These are phyloP conservation scores for Ilyonectria mors-panacis DNA, from an alignment of 2,329 filamentous ascomycete species.

Conservation along the genomic window DNA sequence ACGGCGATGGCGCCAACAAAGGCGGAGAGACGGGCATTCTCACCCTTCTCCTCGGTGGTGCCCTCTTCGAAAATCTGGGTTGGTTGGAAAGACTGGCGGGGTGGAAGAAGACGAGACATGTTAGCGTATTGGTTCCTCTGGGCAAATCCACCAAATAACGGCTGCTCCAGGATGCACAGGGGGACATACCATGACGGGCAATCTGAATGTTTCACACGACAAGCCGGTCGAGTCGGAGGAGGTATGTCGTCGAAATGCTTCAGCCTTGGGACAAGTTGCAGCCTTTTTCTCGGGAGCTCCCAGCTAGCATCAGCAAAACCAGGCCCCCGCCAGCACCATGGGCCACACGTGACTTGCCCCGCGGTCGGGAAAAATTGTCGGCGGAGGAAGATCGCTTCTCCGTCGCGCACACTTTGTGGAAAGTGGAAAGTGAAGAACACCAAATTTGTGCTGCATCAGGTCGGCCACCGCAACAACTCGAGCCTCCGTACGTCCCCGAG, in stretches of 20 bases:
- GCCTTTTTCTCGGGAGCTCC: constrained; percentile 49
- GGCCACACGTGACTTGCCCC: constrained; percentile 60
- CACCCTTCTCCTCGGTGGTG: constrained; percentile 97
- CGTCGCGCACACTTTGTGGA: constrained; percentile 59
- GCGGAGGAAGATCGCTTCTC: constrained; percentile 58
- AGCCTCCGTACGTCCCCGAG: constrained; percentile 49
- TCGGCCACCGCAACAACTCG: constrained; percentile 46
- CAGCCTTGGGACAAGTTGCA: constrained; percentile 50
- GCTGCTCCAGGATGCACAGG: neutral
- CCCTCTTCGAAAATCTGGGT: constrained; percentile 99
- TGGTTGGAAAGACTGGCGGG: constrained; percentile 78
- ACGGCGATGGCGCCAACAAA: constrained; percentile 99
- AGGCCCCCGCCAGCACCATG: constrained; percentile 43
- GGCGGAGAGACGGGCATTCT: constrained; percentile 98
- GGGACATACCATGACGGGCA: constrained; percentile 47
- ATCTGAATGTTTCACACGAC: constrained; percentile 40
- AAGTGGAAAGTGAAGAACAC: constrained; percentile 52
- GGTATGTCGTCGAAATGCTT: constrained; percentile 48
- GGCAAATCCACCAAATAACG: neutral
- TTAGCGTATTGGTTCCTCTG: constrained; percentile 36
- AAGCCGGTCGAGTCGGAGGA: constrained; percentile 41
- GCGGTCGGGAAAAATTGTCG: constrained; percentile 49
- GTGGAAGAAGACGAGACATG: constrained; percentile 43
- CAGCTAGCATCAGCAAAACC: constrained; percentile 40
- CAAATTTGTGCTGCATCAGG: constrained; percentile 56